These are phyloP conservation scores for Tremella yokohamensis DNA, from an alignment of 768 basidiomycete genomes.

Conservation along the genomic window DNA sequence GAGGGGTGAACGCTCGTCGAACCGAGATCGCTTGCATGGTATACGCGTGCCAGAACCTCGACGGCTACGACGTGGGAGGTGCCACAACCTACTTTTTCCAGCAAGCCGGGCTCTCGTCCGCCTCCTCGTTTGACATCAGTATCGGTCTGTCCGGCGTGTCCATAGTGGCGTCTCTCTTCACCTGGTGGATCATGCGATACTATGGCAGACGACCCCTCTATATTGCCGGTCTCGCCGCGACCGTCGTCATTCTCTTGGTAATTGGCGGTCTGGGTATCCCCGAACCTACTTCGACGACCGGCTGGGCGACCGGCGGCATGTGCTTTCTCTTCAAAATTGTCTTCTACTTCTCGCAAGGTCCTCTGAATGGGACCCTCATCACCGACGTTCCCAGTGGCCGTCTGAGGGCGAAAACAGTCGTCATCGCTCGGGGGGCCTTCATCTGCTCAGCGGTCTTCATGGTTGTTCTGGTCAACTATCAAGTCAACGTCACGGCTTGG, in stretches of 20 bases:
- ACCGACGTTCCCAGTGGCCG: constrained; percentile 8
- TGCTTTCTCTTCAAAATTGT: constrained; percentile 1
- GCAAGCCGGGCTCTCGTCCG: constrained; percentile 34
- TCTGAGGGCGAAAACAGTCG: constrained; percentile 14
- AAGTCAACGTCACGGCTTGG: constrained; percentile 44
- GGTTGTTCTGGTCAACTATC: constrained; percentile 20
- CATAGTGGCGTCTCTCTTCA: constrained; percentile 26
- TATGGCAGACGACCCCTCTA: constrained; percentile 38
- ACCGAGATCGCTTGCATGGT: constrained; percentile 51
- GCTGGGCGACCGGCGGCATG: constrained; percentile 12
- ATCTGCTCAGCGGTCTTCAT: background rate
- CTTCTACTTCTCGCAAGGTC: constrained; percentile 6
- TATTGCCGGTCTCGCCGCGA: constrained; percentile 38
- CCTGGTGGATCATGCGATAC: constrained; percentile 35
- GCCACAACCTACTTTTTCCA: constrained; percentile 41
- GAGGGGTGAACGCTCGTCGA: constrained; percentile 30
- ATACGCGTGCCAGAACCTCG: constrained; percentile 41
- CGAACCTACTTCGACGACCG: background rate
- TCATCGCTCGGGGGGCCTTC: background rate
- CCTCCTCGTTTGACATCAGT: constrained; percentile 28
- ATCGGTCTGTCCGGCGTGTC: constrained; percentile 40
- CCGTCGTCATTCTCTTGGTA: constrained; percentile 31
- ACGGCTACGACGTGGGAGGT: constrained; percentile 36
- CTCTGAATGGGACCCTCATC: constrained; percentile 4
- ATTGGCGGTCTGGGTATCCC: constrained; percentile 43